Conservation (phyloP, 192 early-diverging fungal species). For the Umbelopsis sp. region DNA sequence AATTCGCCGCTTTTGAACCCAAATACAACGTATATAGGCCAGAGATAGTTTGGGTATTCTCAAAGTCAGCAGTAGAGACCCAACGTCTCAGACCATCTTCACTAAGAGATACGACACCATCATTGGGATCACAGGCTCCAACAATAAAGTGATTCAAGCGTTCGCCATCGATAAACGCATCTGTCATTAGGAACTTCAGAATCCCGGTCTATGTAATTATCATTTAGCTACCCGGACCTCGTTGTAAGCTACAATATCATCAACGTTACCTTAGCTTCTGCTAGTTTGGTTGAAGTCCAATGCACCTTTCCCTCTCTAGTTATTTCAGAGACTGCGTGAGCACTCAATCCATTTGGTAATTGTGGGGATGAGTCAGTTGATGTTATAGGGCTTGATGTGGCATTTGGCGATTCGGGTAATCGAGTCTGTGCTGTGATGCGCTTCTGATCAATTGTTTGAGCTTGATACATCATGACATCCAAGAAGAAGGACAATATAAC, state of each 20-base stretch:
- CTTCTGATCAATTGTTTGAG: slow-evolving; percentile 24
- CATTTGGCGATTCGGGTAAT: slow-evolving; percentile 17
- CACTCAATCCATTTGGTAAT: slow-evolving; percentile 62
- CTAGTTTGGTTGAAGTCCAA: slow-evolving; percentile 53
- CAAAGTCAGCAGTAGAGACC: slow-evolving; percentile 66
- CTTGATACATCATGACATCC: slow-evolving; percentile 70
- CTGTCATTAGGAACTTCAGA: slow-evolving; percentile 44
- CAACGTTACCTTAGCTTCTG: slow-evolving; percentile 39
- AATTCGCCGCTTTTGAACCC: slow-evolving; percentile 25
- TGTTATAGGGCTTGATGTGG: slow-evolving; percentile 11
- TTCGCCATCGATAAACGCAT: slow-evolving; percentile 48
- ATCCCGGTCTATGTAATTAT: slow-evolving; percentile 40
- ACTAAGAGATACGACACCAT: slow-evolving; percentile 67
- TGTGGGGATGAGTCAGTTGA: background rate
- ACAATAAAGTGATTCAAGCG: slow-evolving; percentile 63
- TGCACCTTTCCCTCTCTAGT: slow-evolving; percentile 76
- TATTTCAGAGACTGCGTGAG: slow-evolving; percentile 53
- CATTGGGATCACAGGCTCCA: slow-evolving; percentile 70
- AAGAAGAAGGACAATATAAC: slow-evolving; percentile 59
- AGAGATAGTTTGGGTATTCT: slow-evolving; percentile 52
- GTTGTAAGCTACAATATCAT: slow-evolving; percentile 26
- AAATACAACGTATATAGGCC: slow-evolving; percentile 40
- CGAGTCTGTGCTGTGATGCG: slow-evolving; percentile 4
- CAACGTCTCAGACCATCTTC: slow-evolving; percentile 80
- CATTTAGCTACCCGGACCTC: slow-evolving; percentile 21